A percentile compares a stretch with the other conserved stretches of the same genome.
These are phyloP conservation scores for Coemansia sp. DNA, from an alignment of 192 early-diverging fungal genomes.

Conservation along the genomic window DNA sequence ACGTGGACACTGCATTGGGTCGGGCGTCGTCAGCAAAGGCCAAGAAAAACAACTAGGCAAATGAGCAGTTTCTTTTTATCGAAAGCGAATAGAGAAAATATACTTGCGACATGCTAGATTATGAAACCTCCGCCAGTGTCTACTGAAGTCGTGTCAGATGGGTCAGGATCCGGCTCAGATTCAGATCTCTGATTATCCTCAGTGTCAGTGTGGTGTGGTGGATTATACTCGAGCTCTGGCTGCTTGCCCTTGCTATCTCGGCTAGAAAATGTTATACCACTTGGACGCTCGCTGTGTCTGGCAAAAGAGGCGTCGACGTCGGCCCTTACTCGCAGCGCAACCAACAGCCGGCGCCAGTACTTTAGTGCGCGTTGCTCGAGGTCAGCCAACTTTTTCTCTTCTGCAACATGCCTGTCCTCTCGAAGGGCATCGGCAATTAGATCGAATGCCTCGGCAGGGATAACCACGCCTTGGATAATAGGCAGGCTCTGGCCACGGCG, in stretches of 20 bases:
- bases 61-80: background rate
- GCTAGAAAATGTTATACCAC: slow-evolving; percentile 9
- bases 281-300: slow-evolving; percentile 25
- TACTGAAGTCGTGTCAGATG: background rate
- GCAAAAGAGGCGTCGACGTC: slow-evolving; percentile 54
- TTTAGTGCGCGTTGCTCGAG: slow-evolving; percentile 29
- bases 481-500: slow-evolving; percentile 33
- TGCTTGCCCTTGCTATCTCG: background rate
- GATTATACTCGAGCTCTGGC: background rate
- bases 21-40: slow-evolving; percentile 22
- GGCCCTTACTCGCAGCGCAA: slow-evolving; percentile 44
- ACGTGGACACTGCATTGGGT: slow-evolving; percentile 46
- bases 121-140: slow-evolving; percentile 31
- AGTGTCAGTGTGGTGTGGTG: background rate
- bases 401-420: slow-evolving; percentile 1
- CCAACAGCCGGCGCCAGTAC: slow-evolving; percentile 38
- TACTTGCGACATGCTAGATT: background rate
- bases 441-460: slow-evolving; percentile 21
- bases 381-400: background rate
- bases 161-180: background rate
- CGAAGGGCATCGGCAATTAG: slow-evolving; percentile 41
- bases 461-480: slow-evolving; percentile 39
- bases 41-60: slow-evolving; percentile 6
- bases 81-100: background rate
- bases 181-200: background rate